phyloP scores from a whole-genome alignment of 2,329 filamentous ascomycete species.

The Colletotrichum tabaci region DNA sequence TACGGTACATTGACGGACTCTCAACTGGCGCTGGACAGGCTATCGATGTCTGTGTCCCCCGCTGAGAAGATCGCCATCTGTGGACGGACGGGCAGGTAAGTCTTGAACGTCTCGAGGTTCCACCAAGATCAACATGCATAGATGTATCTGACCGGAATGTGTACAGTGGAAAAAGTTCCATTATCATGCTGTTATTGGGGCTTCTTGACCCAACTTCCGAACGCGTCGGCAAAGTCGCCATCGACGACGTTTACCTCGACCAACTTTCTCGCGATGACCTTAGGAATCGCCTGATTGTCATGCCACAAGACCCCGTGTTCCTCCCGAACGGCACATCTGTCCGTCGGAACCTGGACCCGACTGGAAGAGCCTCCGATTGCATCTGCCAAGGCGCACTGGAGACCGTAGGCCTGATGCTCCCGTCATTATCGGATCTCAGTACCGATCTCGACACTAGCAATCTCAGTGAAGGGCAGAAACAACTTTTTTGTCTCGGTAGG shows the following conservation, averaged over 20 bases:
- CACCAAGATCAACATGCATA: not conserved
- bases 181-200: conserved; percentile 56
- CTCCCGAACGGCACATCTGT: conserved; percentile 57
- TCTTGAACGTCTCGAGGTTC: not conserved
- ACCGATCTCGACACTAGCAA: conserved; percentile 43
- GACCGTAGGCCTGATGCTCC: conserved; percentile 48
- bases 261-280: conserved; percentile 58
- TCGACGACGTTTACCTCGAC: conserved; percentile 58
- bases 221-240: conserved; percentile 50
- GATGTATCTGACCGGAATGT: not conserved
- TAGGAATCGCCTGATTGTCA: conserved; percentile 63
- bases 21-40: not conserved
- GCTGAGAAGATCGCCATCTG: conserved; percentile 55
- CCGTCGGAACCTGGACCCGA: conserved; percentile 60
- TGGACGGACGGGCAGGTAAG: conserved; percentile 51
- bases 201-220: conserved; percentile 55
- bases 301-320: conserved; percentile 70
- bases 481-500: conserved; percentile 74
- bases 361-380: conserved; percentile 47
- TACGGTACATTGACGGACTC: not conserved
- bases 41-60: conserved; percentile 46
- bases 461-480: conserved; percentile 72
- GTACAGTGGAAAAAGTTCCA: conserved; percentile 60
- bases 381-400: conserved; percentile 52
- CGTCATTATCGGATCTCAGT: not conserved